A percentile compares a stretch with the other conserved stretches of the same genome.
Evolutionary conservation across 345 rosid genomes (phyloP).

Genomic region (Hirschfeldia incana): DNA sequence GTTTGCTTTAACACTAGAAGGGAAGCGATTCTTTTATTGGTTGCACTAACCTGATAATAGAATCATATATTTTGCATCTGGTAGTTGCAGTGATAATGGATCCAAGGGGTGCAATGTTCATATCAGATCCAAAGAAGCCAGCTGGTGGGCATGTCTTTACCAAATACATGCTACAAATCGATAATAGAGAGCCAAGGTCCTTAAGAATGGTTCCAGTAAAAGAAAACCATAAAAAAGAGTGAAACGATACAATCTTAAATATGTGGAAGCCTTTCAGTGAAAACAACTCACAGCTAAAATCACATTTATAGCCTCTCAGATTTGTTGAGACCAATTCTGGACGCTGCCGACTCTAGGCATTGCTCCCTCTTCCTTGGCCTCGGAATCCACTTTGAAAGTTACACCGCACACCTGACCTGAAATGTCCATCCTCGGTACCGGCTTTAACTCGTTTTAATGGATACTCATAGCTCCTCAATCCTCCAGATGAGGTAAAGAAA

Average conservation of each 20-base stretch:
- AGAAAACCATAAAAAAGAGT: not conserved
- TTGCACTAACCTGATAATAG: not conserved
- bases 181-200: not conserved
- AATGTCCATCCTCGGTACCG: no score
- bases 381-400: no score
- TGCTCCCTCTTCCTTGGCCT: no score
- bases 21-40: not conserved
- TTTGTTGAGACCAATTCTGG: no score
- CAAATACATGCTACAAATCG: not conserved
- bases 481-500: no score
- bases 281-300: no score
- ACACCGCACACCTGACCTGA: no score
- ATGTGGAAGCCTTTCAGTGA: not conserved
- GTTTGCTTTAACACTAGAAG: conserved; percentile 35
- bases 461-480: no score
- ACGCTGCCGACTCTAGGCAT: no score
- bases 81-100: conserved; percentile 32
- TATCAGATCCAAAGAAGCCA: conserved; percentile 90
- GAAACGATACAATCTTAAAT: conserved; percentile 22
- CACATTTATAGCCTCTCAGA: no score
- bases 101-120: conserved; percentile 86
- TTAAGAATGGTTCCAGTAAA: conserved; percentile 7
- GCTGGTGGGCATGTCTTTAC: conserved; percentile 80
- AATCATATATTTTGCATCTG: not conserved
- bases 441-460: no score